Conservation (phyloP, 2,329 filamentous ascomycete species). For the Trichoderma hamatum region DNA sequence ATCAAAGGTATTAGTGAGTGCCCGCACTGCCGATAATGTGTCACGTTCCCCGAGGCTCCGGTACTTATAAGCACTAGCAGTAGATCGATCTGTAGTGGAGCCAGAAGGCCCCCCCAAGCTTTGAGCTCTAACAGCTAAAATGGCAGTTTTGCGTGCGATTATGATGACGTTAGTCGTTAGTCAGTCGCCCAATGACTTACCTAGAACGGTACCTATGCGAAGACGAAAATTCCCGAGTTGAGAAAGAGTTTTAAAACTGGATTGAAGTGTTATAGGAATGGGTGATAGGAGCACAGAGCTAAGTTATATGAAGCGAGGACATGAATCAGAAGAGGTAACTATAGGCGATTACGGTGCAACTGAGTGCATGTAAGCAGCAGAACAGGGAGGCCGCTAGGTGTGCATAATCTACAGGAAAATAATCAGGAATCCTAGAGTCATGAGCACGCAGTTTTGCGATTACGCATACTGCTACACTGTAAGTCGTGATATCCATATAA, state of each 20-base stretch:
- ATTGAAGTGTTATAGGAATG: neutral
- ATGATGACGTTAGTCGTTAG: neutral
- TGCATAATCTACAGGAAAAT: no score
- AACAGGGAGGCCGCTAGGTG: no score
- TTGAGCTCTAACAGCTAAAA: neutral
- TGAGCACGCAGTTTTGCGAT: neutral
- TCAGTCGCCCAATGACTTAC: neutral
- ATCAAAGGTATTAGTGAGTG: neutral
- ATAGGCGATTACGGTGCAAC: neutral
- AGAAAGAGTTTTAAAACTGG: neutral
- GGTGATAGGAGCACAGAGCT: no score
- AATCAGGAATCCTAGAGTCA: no score
- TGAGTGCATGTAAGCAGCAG: neutral
- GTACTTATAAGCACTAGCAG: neutral
- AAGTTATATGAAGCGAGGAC: no score
- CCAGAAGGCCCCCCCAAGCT: neutral
- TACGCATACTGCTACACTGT: neutral
- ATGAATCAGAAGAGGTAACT: neutral
- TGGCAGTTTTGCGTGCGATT: neutral
- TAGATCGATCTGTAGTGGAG: neutral
- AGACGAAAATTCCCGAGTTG: neutral
- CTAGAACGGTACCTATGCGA: neutral
- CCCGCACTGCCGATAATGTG: neutral
- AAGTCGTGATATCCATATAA: no score
- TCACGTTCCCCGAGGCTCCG: neutral